Evolutionary conservation across 139 green algal species (phyloP).

Genomic region (Tetradesmus obliquus): DNA sequence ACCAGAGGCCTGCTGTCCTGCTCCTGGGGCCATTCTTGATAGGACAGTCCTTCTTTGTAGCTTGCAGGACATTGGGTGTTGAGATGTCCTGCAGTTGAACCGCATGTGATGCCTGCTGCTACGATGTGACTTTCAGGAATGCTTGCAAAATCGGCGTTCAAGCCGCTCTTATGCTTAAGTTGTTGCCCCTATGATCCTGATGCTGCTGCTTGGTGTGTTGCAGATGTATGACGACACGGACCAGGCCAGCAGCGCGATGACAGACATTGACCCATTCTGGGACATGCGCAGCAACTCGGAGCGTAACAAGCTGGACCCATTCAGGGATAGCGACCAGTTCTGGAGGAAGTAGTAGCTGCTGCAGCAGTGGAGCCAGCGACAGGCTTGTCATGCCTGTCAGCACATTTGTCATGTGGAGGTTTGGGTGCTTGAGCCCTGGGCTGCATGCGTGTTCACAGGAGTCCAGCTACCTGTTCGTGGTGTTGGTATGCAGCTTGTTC

Average conservation of each 20-base stretch:
- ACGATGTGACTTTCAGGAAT: too few species aligned
- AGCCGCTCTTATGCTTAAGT: too few species aligned
- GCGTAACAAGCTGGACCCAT: constrained; percentile 26
- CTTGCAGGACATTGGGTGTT: background rate
- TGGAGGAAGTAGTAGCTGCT: constrained; percentile 13
- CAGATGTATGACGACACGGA: constrained; percentile 39
- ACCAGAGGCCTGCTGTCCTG: too few species aligned
- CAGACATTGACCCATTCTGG: constrained; percentile 35
- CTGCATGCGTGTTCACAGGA: too few species aligned
- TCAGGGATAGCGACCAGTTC: constrained; percentile 45
- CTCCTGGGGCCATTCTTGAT: too few species aligned
- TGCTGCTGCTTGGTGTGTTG: background rate
- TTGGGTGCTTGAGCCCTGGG: background rate
- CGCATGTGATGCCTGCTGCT: too few species aligned
- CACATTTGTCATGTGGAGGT: background rate
- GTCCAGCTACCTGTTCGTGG: background rate
- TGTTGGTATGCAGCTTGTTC: background rate
- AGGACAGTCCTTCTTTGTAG: too few species aligned
- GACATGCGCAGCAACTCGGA: constrained; percentile 36
- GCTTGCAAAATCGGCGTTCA: too few species aligned
- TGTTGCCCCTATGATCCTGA: too few species aligned
- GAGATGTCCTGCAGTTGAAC: too few species aligned
- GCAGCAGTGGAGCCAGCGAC: background rate
- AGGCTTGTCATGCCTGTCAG: background rate
- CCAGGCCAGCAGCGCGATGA: constrained; percentile 5